Evolutionary conservation across 345 rosid species (phyloP), one percentile per base, ranked within the genome.

Genomic region (Dipteronia sinensis): DNA sequence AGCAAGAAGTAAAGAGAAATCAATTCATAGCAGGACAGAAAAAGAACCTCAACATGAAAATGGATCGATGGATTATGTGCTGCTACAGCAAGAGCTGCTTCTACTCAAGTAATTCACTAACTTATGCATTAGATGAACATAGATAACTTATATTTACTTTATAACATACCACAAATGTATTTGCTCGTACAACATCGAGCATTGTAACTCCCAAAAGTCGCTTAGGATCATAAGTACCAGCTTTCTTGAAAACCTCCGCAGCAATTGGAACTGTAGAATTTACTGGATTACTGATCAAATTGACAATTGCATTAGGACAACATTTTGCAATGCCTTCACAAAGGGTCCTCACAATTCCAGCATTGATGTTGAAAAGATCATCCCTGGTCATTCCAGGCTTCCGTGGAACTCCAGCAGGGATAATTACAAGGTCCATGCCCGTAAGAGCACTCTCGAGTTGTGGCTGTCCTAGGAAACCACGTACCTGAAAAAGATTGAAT

Each of bases 311-410:
- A 66, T 84, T 84, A 1, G 98, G 97, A 74, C 97, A 91, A 77
- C 89, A 76, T 84, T 85, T 89, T 0, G 93, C 89, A 31, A 92
- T 84, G 72, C 92, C 97, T 83, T 92, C 90, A 63, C 94, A 91
- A 47, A 94, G 90, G 34, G 94, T 90, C 87, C 58, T 89, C 59
- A 92, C 97, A 83, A 94, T 92, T 78, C 98, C 94, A 72, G 98
- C 98, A 80, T 94, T 94, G 75, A 92, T 90, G 69, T 92, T 92
- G 82, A 94, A 94, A 29, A 94, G 92, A 79, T 94, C 98, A 82
- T 92, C 98, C 40, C 97, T 86, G 0, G 93, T 94, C 97, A 92
- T 92, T 81, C 97, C 95, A 42, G 98, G 98, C 79, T 92, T 94
- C 83, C 95, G 87, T 29, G 98, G 97, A 46, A 92, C 82, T 74